A percentile compares a stretch with the other conserved stretches of the same genome.
phyloP scores from a whole-genome alignment of 768 basidiomycete species.

The Tubosaeta sp. region DNA sequence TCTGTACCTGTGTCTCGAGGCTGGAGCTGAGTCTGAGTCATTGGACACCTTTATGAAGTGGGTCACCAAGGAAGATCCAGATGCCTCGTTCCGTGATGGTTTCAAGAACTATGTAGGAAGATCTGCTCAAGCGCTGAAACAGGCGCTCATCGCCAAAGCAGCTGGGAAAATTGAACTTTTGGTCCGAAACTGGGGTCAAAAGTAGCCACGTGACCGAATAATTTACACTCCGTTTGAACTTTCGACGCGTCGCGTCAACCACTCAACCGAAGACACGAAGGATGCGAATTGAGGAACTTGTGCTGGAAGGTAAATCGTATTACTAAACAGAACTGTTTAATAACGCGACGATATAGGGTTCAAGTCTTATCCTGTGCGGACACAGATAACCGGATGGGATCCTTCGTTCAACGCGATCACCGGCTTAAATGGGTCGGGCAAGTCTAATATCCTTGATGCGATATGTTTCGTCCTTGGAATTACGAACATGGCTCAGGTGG shows the following conservation, averaged over 20 bases:
- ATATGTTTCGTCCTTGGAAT: conserved; percentile 98
- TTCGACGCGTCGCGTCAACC: conserved; percentile 31
- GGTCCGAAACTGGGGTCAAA: neutral
- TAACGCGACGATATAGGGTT: conserved; percentile 55
- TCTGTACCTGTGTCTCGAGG: neutral
- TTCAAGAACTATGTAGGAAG: neutral
- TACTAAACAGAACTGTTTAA: neutral
- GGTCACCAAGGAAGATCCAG: neutral
- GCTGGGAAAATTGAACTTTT: neutral
- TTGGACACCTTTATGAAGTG: neutral
- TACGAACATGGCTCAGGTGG: conserved; percentile 90
- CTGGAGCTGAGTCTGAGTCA: neutral
- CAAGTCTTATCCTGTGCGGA: conserved; percentile 96
- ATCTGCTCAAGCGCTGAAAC: conserved; percentile 12
- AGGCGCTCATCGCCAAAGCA: neutral
- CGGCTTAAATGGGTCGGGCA: conserved; percentile 92
- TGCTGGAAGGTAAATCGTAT: conserved; percentile 69
- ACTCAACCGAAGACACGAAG: conserved; percentile 14
- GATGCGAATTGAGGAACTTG: conserved; percentile 94
- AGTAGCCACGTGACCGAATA: conserved; percentile 9
- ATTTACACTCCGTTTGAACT: conserved; percentile 27
- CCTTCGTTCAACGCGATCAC: conserved; percentile 98
- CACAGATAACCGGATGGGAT: conserved; percentile 96
- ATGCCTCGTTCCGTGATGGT: neutral
- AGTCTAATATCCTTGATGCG: conserved; percentile 98